phyloP scores from a whole-genome alignment of 1,139 yeast species.

The Pneumocystis sp. region DNA sequence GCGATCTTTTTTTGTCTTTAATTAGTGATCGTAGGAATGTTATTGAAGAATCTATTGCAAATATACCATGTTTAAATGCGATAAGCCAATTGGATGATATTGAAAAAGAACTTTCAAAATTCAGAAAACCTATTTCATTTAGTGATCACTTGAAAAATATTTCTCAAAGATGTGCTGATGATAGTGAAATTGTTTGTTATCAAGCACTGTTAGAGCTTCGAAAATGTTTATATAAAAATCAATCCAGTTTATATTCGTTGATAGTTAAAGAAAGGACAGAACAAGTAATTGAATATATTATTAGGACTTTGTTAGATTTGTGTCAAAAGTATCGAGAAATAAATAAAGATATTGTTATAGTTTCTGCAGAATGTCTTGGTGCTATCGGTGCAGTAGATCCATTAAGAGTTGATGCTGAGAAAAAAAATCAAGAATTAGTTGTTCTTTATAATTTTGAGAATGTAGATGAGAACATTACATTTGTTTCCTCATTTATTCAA shows the following conservation, averaged over 20 bases:
- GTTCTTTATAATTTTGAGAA: conserved; percentile 49
- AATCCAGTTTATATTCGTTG: conserved; percentile 32
- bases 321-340: conserved; percentile 42
- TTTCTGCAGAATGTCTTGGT: conserved; percentile 59
- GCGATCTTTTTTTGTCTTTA: conserved; percentile 27
- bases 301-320: conserved; percentile 44
- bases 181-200: conserved; percentile 60
- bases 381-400: conserved; percentile 68
- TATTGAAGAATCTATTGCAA: conserved; percentile 16
- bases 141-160: conserved; percentile 31
- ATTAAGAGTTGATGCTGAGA: conserved; percentile 39
- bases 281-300: conserved; percentile 30
- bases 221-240: conserved; percentile 35
- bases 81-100: conserved; percentile 17
- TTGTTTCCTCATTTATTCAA: conserved; percentile 53
- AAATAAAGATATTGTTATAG: conserved; percentile 36
- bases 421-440: conserved; percentile 32
- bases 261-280: conserved; percentile 19
- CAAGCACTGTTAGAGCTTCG: conserved; percentile 63
- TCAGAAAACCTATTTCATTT: conserved; percentile 6
- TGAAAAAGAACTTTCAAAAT: conserved; percentile 6
- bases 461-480: conserved; percentile 45
- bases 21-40: conserved; percentile 5
- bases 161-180: conserved; percentile 43
- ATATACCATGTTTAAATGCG: conserved; percentile 18